Conservation (phyloP, 495 filamentous ascomycete species). For the Trichoderma virens region DNA sequence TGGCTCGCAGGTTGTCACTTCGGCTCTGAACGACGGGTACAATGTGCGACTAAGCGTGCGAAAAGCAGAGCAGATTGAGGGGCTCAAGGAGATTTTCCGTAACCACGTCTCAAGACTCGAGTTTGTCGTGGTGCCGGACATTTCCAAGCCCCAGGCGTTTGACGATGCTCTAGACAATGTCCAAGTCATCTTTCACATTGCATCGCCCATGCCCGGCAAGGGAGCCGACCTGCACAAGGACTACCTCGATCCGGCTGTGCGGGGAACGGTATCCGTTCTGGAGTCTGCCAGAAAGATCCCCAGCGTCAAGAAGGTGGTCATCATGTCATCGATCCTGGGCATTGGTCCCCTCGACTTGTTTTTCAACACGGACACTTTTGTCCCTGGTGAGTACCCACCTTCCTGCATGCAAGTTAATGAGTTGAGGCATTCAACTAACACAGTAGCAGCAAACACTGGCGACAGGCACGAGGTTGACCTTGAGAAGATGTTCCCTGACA, state of each 20-base stretch:
- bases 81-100: conserved; percentile 25
- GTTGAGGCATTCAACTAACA: background rate
- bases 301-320: conserved; percentile 40
- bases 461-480: conserved; percentile 17
- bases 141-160: conserved; percentile 35
- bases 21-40: conserved; percentile 41
- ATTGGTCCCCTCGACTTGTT: background rate
- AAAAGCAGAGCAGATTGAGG: conserved; percentile 12
- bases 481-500: conserved; percentile 14
- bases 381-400: background rate
- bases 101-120: conserved; percentile 26
- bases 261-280: conserved; percentile 42
- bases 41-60: conserved; percentile 42
- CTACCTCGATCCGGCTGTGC: conserved; percentile 40
- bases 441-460: conserved; percentile 27
- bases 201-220: conserved; percentile 36
- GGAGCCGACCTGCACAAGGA: conserved; percentile 36
- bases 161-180: conserved; percentile 37
- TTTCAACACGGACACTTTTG: background rate
- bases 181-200: conserved; percentile 45
- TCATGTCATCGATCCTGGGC: conserved; percentile 29
- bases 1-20: conserved; percentile 48
- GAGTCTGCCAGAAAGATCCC: conserved; percentile 30
- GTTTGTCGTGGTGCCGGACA: conserved; percentile 40
- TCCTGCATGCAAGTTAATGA: background rate